Evolutionary conservation across 148 eudicot species (phyloP).

Genomic region (Drosera capensis): DNA sequence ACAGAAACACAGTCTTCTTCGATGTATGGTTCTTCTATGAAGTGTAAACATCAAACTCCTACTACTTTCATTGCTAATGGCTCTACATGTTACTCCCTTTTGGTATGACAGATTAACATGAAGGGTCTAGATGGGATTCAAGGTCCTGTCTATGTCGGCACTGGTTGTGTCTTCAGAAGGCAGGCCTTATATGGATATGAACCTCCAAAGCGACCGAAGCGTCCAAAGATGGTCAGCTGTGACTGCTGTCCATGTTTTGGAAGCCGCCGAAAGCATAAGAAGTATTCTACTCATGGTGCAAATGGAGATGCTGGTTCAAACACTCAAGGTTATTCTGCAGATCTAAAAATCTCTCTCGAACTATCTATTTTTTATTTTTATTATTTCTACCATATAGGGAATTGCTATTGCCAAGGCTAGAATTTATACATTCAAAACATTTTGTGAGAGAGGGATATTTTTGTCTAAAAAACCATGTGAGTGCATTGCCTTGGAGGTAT

Average conservation of each 20-base stretch:
- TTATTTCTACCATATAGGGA: neutral
- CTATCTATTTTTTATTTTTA: neutral
- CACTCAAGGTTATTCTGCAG: conserved; percentile 38
- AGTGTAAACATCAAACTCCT: conserved; percentile 2
- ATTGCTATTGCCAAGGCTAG: too few relatives aligned
- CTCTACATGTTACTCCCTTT: neutral
- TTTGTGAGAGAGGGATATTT: too few relatives aligned
- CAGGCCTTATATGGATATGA: conserved; percentile 95
- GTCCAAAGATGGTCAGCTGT: conserved; percentile 96
- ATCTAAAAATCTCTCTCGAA: neutral
- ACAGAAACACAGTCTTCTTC: conserved; percentile 93
- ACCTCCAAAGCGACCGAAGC: conserved; percentile 87
- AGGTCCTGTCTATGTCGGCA: conserved; percentile 96
- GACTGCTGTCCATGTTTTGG: conserved; percentile 99
- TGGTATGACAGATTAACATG: conserved; percentile 68
- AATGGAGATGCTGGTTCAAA: conserved; percentile 35
- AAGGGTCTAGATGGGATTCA: conserved; percentile 96
- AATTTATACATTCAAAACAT: too few relatives aligned
- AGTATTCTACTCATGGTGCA: conserved; percentile 36
- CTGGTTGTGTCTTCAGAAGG: conserved; percentile 95
- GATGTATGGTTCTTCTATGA: conserved; percentile 53
- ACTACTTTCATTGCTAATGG: conserved; percentile 1
- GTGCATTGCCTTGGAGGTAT: too few relatives aligned
- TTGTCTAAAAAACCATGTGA: too few relatives aligned
- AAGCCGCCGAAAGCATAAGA: conserved; percentile 56